Evolutionary conservation across 202 grass and related monocot species (phyloP).

Genomic region (Setaria italica): DNA sequence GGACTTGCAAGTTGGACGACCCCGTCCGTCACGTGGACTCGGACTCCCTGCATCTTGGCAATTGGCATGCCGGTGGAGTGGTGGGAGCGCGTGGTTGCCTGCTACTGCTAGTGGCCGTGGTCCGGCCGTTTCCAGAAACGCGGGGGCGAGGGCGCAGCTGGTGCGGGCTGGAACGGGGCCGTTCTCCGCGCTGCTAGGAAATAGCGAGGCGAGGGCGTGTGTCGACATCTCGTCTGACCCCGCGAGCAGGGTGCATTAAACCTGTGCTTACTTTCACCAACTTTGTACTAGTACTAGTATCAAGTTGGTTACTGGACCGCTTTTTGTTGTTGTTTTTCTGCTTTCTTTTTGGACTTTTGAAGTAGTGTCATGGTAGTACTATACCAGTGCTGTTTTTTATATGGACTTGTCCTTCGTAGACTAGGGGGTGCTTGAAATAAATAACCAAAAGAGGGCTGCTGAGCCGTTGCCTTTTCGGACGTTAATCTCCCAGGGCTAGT

Average conservation of each 20-base stretch:
- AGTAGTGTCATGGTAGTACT: not conserved
- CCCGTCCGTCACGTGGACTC: not conserved
- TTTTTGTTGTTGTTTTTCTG: not conserved
- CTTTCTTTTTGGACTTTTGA: not conserved
- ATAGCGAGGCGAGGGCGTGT: not conserved
- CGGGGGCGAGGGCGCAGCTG: conserved; percentile 36
- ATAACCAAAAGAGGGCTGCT: not conserved
- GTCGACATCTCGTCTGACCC: not conserved
- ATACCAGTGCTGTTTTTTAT: not conserved
- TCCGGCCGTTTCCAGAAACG: conserved; percentile 2
- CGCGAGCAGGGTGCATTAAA: not conserved
- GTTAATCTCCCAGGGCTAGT: not conserved
- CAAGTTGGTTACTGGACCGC: not conserved
- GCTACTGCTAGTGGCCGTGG: not conserved
- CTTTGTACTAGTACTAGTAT: not conserved
- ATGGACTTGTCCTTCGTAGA: not conserved
- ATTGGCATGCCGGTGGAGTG: not conserved
- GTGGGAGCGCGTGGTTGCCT: not conserved
- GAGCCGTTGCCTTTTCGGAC: not conserved
- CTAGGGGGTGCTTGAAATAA: not conserved
- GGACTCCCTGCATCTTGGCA: not conserved
- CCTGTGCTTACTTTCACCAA: not conserved
- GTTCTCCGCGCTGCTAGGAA: not conserved
- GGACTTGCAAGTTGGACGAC: not conserved
- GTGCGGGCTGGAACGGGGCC: conserved; percentile 4